Percentiles rank a stretch among this genome's conserved stretches.
Evolutionary conservation across 78 protist genomes (phyloP).

Genomic region (Dictyostelium capitatum): DNA sequence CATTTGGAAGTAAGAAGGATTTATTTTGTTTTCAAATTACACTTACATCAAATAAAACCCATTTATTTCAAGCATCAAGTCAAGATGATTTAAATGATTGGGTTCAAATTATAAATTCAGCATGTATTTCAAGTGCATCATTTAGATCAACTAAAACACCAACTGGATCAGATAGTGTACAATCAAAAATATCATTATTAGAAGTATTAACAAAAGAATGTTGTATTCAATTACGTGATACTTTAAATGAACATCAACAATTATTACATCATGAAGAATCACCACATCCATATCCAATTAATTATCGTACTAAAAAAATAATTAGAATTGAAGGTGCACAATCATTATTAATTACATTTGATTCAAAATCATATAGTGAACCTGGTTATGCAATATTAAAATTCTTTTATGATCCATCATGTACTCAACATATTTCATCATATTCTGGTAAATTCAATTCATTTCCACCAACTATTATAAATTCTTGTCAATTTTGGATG

Average conservation of each 20-base stretch:
- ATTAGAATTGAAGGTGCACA: slow-evolving; percentile 69
- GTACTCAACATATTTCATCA: slow-evolving; percentile 36
- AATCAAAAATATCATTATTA: slow-evolving; percentile 12
- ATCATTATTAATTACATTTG: slow-evolving; percentile 39
- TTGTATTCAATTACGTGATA: slow-evolving; percentile 28
- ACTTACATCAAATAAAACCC: slow-evolving; percentile 39
- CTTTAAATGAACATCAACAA: slow-evolving; percentile 7
- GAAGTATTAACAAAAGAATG: slow-evolving; percentile 50
- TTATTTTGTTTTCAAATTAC: slow-evolving; percentile 52
- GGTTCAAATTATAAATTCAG: slow-evolving; percentile 45
- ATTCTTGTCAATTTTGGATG: slow-evolving; percentile 54
- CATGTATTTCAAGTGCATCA: slow-evolving; percentile 49
- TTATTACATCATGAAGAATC: slow-evolving; percentile 37
- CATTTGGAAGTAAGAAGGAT: slow-evolving; percentile 1
- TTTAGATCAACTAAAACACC: slow-evolving; percentile 41
- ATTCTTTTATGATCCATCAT: slow-evolving; percentile 63
- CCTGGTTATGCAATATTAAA: slow-evolving; percentile 43
- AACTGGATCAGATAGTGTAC: not conserved
- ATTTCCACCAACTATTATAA: slow-evolving; percentile 32
- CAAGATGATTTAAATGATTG: slow-evolving; percentile 61
- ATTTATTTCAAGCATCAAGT: slow-evolving; percentile 18
- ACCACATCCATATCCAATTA: slow-evolving; percentile 64
- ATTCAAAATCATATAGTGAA: slow-evolving; percentile 12
- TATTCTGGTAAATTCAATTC: slow-evolving; percentile 49
- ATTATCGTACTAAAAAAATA: slow-evolving; percentile 35